These are phyloP conservation scores for Sphagnum contortum DNA, from an alignment of 225 moss, liverwort and hornwort species.

Conservation along the genomic window DNA sequence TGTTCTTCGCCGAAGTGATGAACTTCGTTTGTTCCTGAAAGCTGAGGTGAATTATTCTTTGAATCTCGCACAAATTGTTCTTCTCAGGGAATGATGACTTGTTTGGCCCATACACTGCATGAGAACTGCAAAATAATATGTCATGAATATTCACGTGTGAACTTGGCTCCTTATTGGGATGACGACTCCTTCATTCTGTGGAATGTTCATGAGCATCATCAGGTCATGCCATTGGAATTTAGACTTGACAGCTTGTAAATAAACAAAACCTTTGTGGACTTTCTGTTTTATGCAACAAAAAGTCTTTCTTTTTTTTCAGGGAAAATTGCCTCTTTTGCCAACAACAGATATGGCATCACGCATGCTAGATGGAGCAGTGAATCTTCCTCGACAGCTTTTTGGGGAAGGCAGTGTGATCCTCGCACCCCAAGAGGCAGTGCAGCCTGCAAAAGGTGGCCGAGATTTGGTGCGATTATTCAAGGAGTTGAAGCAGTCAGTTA, in stretches of 20 bases:
- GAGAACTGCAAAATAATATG: too few species aligned
- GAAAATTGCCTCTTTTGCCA: constrained; percentile 73
- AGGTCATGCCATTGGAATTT: too few species aligned
- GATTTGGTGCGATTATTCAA: constrained; percentile 90
- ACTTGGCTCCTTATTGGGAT: too few species aligned
- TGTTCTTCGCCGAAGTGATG: constrained; percentile 74
- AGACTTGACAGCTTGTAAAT: too few species aligned
- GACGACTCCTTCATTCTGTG: too few species aligned
- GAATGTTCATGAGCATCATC: too few species aligned
- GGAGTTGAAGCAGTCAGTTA: constrained; percentile 89
- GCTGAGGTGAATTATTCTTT: constrained; percentile 21
- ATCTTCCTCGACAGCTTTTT: constrained; percentile 92
- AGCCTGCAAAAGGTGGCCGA: constrained; percentile 81
- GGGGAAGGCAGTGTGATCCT: constrained; percentile 72
- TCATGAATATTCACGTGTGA: too few species aligned
- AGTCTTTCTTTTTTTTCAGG: constrained; percentile 26
- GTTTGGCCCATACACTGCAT: too few species aligned
- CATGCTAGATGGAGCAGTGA: constrained; percentile 95
- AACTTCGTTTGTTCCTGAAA: constrained; percentile 85
- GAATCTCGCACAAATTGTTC: too few species aligned
- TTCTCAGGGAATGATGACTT: too few species aligned
- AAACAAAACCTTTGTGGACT: too few species aligned
- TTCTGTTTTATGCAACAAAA: too few species aligned
- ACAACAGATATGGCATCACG: constrained; percentile 89
- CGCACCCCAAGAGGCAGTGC: constrained; percentile 75